phyloP scores from a whole-genome alignment of 129 eudicot genomes.

The Escallonia rubra region DNA sequence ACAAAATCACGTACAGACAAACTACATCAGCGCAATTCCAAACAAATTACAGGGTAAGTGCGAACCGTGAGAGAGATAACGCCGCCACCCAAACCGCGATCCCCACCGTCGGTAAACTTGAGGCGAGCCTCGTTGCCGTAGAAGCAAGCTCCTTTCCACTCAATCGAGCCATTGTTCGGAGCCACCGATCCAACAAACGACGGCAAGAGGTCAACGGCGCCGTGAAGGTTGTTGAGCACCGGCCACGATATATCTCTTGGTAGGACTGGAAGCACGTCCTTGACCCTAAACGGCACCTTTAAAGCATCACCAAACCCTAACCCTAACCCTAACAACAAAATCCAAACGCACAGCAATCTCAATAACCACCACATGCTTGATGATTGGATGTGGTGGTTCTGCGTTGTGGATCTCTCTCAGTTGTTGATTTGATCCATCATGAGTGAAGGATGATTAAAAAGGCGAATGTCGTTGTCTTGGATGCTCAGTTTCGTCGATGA shows the following conservation, averaged over 20 bases:
- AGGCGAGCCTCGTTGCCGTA: slow-evolving; percentile 61
- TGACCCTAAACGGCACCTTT: slow-evolving; percentile 63
- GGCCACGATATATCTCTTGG: slow-evolving; percentile 93
- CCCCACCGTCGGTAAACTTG: slow-evolving; percentile 52
- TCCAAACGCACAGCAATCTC: slow-evolving; percentile 20
- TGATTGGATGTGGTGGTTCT: not conserved
- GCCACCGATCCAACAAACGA: slow-evolving; percentile 80
- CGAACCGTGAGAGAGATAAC: slow-evolving; percentile 49
- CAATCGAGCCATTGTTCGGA: slow-evolving; percentile 48
- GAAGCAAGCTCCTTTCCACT: slow-evolving; percentile 94
- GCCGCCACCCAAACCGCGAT: slow-evolving; percentile 88
- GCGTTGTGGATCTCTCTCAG: not conserved
- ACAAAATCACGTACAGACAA: too few species aligned
- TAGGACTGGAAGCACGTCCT: slow-evolving; percentile 80
- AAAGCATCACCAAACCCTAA: slow-evolving; percentile 48
- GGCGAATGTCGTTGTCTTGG: not conserved
- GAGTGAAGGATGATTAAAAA: not conserved
- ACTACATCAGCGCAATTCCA: too few species aligned
- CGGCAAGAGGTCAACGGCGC: slow-evolving; percentile 91
- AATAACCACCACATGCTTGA: slow-evolving; percentile 23
- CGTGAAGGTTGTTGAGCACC: slow-evolving; percentile 67
- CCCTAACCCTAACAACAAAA: slow-evolving; percentile 45
- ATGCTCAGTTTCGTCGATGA: not conserved
- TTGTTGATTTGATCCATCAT: not conserved
- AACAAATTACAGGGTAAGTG: too few species aligned